Conservation (phyloP, 805 yeast species). For the Jamesozyma lodderae region DNA sequence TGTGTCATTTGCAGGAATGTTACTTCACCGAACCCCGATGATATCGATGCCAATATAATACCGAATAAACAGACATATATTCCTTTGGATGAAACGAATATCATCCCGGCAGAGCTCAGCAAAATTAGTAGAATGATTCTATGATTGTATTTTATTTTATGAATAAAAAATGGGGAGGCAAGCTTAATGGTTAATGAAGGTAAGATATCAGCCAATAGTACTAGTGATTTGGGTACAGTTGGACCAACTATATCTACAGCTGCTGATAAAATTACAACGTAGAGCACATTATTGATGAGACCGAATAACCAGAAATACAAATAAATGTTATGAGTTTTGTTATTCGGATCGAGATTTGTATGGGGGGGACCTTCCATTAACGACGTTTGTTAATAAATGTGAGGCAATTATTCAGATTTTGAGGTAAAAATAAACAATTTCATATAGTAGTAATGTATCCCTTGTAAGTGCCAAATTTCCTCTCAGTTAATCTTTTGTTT, state of each 20-base stretch:
- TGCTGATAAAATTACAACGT: slow-evolving; percentile 85
- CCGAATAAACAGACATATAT: slow-evolving; percentile 45
- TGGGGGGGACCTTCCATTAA: too few relatives aligned
- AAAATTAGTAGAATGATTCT: slow-evolving; percentile 49
- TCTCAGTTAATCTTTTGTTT: too few relatives aligned
- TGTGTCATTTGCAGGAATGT: slow-evolving; percentile 86
- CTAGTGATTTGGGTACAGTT: slow-evolving; percentile 72
- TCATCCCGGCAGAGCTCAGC: slow-evolving; percentile 68
- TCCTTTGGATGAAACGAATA: slow-evolving; percentile 35
- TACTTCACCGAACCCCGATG: slow-evolving; percentile 86
- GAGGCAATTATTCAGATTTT: too few relatives aligned
- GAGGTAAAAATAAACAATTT: too few relatives aligned
- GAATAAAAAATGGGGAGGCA: slow-evolving; percentile 71
- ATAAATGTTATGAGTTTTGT: slow-evolving; percentile 23
- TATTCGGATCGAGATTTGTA: too few relatives aligned
- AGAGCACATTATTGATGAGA: slow-evolving; percentile 74
- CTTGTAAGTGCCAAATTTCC: too few relatives aligned
- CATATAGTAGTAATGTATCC: too few relatives aligned
- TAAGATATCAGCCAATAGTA: slow-evolving; percentile 74
- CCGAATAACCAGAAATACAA: slow-evolving; percentile 75
- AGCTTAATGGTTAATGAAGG: slow-evolving; percentile 72
- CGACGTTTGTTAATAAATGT: too few relatives aligned
- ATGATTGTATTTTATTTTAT: slow-evolving; percentile 45
- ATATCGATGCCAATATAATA: slow-evolving; percentile 65
- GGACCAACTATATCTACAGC: slow-evolving; percentile 89